Evolutionary conservation across 1,284 basidiomycete species (phyloP), one percentile per base, ranked within the genome.

Genomic region (Lentinula novae-zelandiae): DNA sequence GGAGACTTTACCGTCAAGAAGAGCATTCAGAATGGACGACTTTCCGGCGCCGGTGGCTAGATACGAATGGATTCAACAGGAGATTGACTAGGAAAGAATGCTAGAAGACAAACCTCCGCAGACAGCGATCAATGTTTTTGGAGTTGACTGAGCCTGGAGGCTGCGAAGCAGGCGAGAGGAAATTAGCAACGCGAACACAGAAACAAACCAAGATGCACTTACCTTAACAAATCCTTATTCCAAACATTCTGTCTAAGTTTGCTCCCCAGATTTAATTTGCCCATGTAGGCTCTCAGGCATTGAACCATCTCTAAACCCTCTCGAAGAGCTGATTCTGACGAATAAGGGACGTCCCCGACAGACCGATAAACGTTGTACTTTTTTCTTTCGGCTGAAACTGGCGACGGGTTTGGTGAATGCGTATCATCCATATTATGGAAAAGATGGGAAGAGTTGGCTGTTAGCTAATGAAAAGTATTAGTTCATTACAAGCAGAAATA

Each of bases 1-100:
- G 27, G 34, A n/a, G 46, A 67, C 71, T 46, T 67, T 49, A 83
- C 83, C 82, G 63, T 84, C 82, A 12, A 87, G 72, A 48, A 87
- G 73, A 1, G 84, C 84, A 68, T 86, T 87, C 46, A 86, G n/a
- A 34, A 82, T 77, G 0, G 83, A 84, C 0, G 82, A 83, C 72
- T 86, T 86, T 5, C 84, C 84, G 1, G 83, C 82, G 12, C 84
- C 84, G 7, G 83, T 86, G 1, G 80, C 84, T 85, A 12, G 59
- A 22, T 62, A 39, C 56, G 31, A 36, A 34, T 34, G 44, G 0
- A 22, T 60, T 40, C 61, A 51, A 49, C 15, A 50, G 49, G 12
- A 39, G 40, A 38, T 33, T 20, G 8, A 64, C 33, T 27, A 27
- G 38, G 17, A 9, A 36, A 48, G 51, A 56, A 5, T 17, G 17